Conservation (phyloP, 2,329 filamentous ascomycete species). For the Orbilia oligospora region DNA sequence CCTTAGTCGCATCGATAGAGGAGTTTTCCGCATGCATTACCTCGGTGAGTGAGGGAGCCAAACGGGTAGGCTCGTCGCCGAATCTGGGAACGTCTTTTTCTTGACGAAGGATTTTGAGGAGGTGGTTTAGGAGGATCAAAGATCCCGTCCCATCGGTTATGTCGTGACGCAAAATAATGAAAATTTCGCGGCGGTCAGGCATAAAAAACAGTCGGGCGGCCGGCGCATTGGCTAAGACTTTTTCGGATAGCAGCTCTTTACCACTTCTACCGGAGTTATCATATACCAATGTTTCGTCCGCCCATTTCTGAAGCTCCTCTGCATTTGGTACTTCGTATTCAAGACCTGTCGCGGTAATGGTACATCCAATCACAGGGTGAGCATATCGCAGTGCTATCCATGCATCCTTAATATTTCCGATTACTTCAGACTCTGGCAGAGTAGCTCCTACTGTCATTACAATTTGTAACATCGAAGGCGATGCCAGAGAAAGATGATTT, state of each 20-base stretch:
- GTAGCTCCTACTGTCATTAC: neutral
- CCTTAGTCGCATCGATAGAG: neutral
- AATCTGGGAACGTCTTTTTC: neutral
- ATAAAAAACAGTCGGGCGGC: conserved; percentile 10
- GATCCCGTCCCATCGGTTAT: conserved; percentile 19
- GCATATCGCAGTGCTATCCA: neutral
- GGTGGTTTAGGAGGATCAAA: conserved; percentile 30
- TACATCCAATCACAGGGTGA: neutral
- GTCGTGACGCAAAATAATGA: conserved; percentile 23
- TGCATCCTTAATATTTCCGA: neutral
- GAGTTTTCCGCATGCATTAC: neutral
- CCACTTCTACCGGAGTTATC: neutral
- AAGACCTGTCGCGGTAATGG: neutral
- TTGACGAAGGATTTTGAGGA: neutral
- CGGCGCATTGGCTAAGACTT: neutral
- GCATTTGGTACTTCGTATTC: neutral
- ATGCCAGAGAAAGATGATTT: too few species aligned
- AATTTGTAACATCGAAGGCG: too few species aligned
- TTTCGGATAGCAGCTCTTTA: neutral
- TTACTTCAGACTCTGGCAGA: neutral
- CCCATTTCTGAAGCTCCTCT: neutral
- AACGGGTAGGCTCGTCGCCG: neutral
- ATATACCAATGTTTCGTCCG: neutral
- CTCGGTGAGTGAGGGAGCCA: neutral
- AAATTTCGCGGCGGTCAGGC: conserved; percentile 4